These are phyloP conservation scores for Penicillium paneum DNA, from an alignment of 2,329 filamentous ascomycete species.

Conservation along the genomic window DNA sequence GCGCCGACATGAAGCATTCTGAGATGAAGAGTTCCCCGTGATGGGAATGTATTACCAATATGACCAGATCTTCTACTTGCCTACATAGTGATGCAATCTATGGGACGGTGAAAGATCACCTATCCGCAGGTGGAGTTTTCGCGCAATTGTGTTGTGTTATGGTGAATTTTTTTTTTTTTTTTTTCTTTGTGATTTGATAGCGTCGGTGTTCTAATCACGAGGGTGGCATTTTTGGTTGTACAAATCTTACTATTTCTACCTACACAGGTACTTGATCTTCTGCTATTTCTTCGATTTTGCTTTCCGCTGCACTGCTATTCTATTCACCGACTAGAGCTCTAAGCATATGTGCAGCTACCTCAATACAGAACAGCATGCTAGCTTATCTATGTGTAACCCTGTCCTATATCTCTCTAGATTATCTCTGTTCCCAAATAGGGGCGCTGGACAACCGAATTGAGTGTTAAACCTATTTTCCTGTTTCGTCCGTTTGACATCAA, in stretches of 20 bases:
- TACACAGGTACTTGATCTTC: not conserved
- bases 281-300: not conserved
- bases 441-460: no score
- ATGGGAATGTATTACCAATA: not conserved
- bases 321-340: not conserved
- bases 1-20: not conserved
- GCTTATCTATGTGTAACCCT: not conserved
- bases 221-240: not conserved
- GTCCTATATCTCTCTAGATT: not conserved
- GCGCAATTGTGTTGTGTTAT: not conserved
- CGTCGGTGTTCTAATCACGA: conserved; percentile 5
- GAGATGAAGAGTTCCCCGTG: not conserved
- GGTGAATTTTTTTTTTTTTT: no score
- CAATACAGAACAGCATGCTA: not conserved
- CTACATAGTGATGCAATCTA: not conserved
- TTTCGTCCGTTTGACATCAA: no score
- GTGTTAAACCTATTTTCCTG: no score
- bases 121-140: not conserved
- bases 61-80: not conserved
- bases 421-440: not conserved
- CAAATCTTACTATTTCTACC: not conserved
- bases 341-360: not conserved
- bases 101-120: not conserved
- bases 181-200: conserved; percentile 1
- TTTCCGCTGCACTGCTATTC: not conserved